A percentile compares a stretch with the other conserved stretches of the same genome.
Conservation (phyloP, 1,284 basidiomycete genomes). For the Porogramme epimiltina region DNA sequence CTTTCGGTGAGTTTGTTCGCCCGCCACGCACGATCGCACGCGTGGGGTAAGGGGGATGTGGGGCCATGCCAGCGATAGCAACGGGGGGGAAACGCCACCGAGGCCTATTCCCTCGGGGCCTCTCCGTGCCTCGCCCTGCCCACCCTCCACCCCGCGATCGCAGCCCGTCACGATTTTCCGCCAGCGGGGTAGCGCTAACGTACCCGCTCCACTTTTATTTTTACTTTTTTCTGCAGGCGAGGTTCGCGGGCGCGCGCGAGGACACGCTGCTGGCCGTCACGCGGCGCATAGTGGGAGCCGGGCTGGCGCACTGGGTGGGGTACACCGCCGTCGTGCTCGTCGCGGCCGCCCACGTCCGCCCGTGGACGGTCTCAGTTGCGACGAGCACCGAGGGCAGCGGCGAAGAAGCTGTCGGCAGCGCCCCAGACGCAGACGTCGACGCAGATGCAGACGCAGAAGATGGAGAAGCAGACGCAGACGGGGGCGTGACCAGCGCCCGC, state of each 20-base stretch:
- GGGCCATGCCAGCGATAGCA: neutral
- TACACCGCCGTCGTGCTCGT: constrained; percentile 56
- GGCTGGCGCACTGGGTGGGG: constrained; percentile 68
- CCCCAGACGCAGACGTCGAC: neutral
- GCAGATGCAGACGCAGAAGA: neutral
- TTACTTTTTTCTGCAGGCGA: too few species aligned
- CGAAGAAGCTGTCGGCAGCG: neutral
- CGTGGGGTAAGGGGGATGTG: too few species aligned
- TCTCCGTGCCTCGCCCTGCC: too few species aligned
- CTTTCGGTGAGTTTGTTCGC: constrained; percentile 42
- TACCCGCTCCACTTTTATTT: too few species aligned
- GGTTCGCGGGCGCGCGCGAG: too few species aligned
- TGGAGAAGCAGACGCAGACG: too few species aligned
- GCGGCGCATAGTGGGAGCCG: constrained; percentile 43
- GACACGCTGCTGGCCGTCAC: constrained; percentile 3
- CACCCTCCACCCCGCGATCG: too few species aligned
- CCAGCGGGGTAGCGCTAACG: too few species aligned
- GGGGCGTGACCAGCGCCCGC: neutral
- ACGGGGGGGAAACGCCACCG: too few species aligned
- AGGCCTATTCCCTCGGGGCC: too few species aligned
- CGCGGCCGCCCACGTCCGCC: constrained; percentile 44
- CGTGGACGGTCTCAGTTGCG: constrained; percentile 64
- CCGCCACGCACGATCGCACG: neutral
- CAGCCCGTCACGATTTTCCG: too few species aligned
- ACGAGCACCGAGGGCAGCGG: constrained; percentile 7